Base-by-base conservation (phyloP, 257 asterid genomes). In the Paulownia fortunei region DNA sequence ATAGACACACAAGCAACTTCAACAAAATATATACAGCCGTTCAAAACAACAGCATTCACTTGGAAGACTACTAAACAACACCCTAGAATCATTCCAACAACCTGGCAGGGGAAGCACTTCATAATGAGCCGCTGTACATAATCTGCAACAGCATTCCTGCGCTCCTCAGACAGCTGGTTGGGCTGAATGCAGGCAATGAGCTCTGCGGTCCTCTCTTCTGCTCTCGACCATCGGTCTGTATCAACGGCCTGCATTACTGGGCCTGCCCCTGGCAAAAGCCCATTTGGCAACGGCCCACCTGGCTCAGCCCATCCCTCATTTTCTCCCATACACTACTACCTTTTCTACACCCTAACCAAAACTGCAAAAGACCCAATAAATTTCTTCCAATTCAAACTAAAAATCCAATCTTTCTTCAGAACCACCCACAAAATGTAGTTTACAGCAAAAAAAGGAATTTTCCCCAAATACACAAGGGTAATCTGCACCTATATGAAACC, bases 81-180 rank as follows among this genome's bases (percentile, higher is more conserved):
- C 18, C 46, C n/a, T 72, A 44, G 30, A 73, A 83, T 15, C 54
- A 66, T 62, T 56, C 74, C 70, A 80, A 82, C 86, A 72, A 95
- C 99, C 99, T 95, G 96, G 83, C 99, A 95, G 47, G 98, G 94
- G 78, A 93, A 95, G 80, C 98, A 91, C 83, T 90, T 90, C 82
- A 82, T 82, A 42, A 95, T 93, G 66, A 92, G 98, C 73, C 90
- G 84, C 85, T 89, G 94, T 70, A 93, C 98, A 66, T 95, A 93
- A 80, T 91, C 89, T 19, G 96, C 97, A 83, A 95, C 99, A 0
- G 97, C 97, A 82, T 88, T 91, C 81, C 99, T 82, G 27, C 92
- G 94, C 84, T 89, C 97, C 86, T 95, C 98, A 0, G 99, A 92
- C 4, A 87, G 88, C 56, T 81, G 90, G 82, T 91, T 91, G 21